Base-by-base conservation (phyloP, 2,329 filamentous ascomycete species). In the Sclerotinia subarctica region DNA sequence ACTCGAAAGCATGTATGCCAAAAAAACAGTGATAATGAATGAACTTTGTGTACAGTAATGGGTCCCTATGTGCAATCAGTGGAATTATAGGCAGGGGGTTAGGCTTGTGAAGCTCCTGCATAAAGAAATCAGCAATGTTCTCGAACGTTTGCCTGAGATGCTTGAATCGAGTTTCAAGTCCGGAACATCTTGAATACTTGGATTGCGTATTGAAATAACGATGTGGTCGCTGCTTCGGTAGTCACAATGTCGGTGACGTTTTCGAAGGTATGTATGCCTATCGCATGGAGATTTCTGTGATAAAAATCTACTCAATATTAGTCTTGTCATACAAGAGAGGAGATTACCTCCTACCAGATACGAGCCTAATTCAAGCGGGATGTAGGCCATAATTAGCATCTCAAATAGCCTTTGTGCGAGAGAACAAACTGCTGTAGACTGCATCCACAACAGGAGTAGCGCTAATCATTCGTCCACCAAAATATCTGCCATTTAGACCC, bases 361-460 rank as follows among this genome's bases (percentile, higher is more conserved):
- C 64, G 64, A 73, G 67, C 74, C 75, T 77, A 64, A 74, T 67
- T 72, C 63, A 67, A 69, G 46, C 68, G 38, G 67, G 67, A 66
- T 56, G 66, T 63, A 69, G 72, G 72, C 70, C 70, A 69, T 69
- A 64, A 76, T 77, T 77, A 77, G 76, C 74, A 75, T 74, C 83
- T 85, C 82, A 94, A 76, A 93, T 91, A 79, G 90, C 90, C 81
- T 91, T 91, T 75, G 90, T 92, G 79, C 91, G 90, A 80, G 90
- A 91, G 84, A 95, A 97, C 81, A 96, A 88, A 85, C 91, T 96
- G 88, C 92, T 95, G 88, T 98, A 99, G 82, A 99, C 93, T 77
- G 94, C 94, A 81, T 99, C 95, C 80, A 98, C 94, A 82, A 99
- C 93, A 79, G 94, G 95, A 73, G 93, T 91, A 75, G 94, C 95